Evolutionary conservation across 768 basidiomycete genomes (phyloP).

Genomic region (Rubroboletus satanas): DNA sequence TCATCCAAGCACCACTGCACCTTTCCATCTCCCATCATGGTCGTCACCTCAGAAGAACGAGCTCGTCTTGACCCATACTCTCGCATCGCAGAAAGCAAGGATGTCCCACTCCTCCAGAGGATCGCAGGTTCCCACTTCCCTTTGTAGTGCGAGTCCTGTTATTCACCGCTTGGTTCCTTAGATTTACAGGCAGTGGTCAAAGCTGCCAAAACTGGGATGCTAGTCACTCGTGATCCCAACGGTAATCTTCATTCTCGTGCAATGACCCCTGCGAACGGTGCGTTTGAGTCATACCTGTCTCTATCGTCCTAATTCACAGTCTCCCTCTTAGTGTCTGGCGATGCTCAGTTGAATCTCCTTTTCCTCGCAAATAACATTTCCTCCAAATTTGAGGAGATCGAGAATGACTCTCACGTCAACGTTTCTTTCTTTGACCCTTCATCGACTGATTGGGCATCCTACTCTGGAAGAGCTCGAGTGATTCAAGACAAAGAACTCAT

Average conservation of each 20-base stretch:
- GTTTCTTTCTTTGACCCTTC: conserved; percentile 69
- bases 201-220: conserved; percentile 64
- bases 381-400: conserved; percentile 72
- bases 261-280: conserved; percentile 73
- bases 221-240: conserved; percentile 65
- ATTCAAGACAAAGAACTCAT: conserved; percentile 59
- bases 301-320: neutral
- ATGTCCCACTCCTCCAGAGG: conserved; percentile 59
- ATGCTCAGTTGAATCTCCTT: conserved; percentile 51
- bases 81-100: conserved; percentile 55
- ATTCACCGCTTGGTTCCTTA: conserved; percentile 19
- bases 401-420: conserved; percentile 75
- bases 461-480: conserved; percentile 68
- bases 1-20: neutral
- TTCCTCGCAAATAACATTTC: conserved; percentile 75
- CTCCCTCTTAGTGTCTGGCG: conserved; percentile 35
- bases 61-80: conserved; percentile 69
- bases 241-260: conserved; percentile 76
- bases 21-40: conserved; percentile 13
- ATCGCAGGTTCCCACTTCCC: conserved; percentile 44
- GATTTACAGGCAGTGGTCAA: conserved; percentile 65
- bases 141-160: neutral
- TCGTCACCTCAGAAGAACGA: conserved; percentile 22
- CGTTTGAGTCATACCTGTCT: conserved; percentile 15
- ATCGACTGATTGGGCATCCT: conserved; percentile 77